Conservation (phyloP, 192 early-diverging fungal species). For the Gonapodya prolifera region DNA sequence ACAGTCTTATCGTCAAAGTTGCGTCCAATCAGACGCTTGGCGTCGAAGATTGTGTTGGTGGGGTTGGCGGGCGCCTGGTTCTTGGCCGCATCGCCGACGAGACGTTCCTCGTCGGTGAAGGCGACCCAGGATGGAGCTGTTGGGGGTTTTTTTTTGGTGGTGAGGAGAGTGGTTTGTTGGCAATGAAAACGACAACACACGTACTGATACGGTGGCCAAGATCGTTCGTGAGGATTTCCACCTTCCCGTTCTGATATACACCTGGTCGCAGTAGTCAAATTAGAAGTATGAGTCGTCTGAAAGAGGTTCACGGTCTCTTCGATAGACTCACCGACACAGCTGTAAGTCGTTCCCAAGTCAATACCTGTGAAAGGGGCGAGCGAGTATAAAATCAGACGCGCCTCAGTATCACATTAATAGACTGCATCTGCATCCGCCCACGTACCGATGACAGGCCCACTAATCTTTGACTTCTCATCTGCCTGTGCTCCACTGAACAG, state of each 20-base stretch:
- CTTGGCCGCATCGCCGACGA: slow-evolving; percentile 90
- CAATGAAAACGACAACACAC: too few relatives aligned
- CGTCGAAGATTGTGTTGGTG: slow-evolving; percentile 79
- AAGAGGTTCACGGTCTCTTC: slow-evolving; percentile 14
- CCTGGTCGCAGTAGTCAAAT: slow-evolving; percentile 76
- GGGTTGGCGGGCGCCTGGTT: slow-evolving; percentile 86
- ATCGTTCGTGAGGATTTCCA: slow-evolving; percentile 98
- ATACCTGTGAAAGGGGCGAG: slow-evolving; percentile 63
- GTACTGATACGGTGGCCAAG: slow-evolving; percentile 90
- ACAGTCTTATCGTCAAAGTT: slow-evolving; percentile 82
- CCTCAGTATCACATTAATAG: too few relatives aligned
- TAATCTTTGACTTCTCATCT: too few relatives aligned
- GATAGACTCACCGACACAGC: slow-evolving; percentile 23
- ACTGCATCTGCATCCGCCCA: too few relatives aligned
- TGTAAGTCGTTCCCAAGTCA: slow-evolving; percentile 86
- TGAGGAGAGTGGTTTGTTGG: too few relatives aligned
- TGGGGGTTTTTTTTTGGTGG: too few relatives aligned
- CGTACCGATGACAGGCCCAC: too few relatives aligned
- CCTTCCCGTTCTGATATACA: slow-evolving; percentile 83
- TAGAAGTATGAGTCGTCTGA: too few relatives aligned
- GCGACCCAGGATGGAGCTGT: slow-evolving; percentile 91
- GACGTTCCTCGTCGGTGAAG: slow-evolving; percentile 81
- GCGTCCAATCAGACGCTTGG: too few relatives aligned
- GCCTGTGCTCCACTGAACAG: too few relatives aligned
- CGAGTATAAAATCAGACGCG: slow-evolving; percentile 6